Base-by-base conservation (phyloP, 305 asterid genomes). In the Fraxinus ornus region DNA sequence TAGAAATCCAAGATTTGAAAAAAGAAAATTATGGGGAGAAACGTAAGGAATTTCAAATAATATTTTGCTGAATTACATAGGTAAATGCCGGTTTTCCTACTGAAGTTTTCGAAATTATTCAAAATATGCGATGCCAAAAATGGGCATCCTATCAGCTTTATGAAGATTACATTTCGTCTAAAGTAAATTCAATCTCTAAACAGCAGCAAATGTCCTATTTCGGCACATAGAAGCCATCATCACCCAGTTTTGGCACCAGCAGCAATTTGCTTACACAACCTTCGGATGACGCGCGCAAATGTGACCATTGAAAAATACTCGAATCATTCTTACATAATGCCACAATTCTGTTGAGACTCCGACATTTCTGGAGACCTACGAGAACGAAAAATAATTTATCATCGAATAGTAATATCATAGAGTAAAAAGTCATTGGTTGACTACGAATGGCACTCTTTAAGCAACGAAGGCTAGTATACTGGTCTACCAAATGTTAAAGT, bases 301-400 rank as follows among this genome's bases (percentile, higher is more conserved):
- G 21, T 13, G 41, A 55, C n/a, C 79, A 55, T 13, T 35, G 78
- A 62, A 32, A 80, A 49, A 62, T n/a, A 41, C 26, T 72, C 47
- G 64, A 28, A 49, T 13, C 74, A 33, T 79, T 36, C 52, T 39
- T 66, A 89, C 89, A 87, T 87, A 22, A 89, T 83, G 30, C 84
- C 75, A 75, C 90, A 89, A 79, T 84, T 85, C 66, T 80, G 90
- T 72, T 89, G 89, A 36, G 87, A 78, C 76, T 87, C 87, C 5
- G 83, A 76, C 90, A 84, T 87, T 77, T 87, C 89, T 0, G 92
- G 88, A 60, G 92, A 84, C 77, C 90, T 89, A 86, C 76, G 81
- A 74, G 73, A 81, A 33, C 22, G 80, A 33, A 44, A 71, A 78
- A 75, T 10, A 72, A 70, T 76, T 35, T n/a, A 24, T 85, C 68